phyloP scores from a whole-genome alignment of 345 rosid genomes.

The Arabidopsis suecica region DNA sequence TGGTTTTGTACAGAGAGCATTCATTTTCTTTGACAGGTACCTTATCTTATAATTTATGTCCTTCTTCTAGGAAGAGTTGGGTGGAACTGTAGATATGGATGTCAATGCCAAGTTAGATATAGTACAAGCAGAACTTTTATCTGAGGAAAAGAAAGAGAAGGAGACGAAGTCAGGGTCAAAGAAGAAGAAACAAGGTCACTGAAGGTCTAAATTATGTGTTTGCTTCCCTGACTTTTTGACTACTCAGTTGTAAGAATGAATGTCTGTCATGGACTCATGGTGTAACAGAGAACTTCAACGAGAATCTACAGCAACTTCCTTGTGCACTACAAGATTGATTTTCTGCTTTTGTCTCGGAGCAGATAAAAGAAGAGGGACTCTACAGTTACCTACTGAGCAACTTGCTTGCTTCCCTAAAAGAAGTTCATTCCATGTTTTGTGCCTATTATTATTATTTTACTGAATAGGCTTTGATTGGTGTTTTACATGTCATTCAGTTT shows the following conservation, averaged over 20 bases:
- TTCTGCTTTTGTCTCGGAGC: background rate
- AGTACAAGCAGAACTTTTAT: background rate
- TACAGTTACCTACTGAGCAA: background rate
- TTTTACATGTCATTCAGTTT: background rate
- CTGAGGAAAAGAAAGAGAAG: background rate
- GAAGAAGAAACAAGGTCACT: background rate
- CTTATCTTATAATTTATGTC: background rate
- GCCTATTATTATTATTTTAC: background rate
- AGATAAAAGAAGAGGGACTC: slow-evolving; percentile 1
- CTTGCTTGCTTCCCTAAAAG: slow-evolving; percentile 17
- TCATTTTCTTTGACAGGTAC: background rate
- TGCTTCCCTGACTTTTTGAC: slow-evolving; percentile 10
- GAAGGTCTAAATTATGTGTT: slow-evolving; percentile 17
- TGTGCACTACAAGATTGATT: background rate
- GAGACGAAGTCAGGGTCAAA: background rate
- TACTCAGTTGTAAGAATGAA: slow-evolving; percentile 7
- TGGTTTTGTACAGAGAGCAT: slow-evolving; percentile 8
- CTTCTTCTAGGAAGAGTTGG: slow-evolving; percentile 17
- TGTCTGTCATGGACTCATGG: too few species aligned
- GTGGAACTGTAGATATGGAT: slow-evolving; percentile 5
- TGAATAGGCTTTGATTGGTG: background rate
- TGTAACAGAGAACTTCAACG: background rate
- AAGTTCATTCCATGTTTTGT: slow-evolving; percentile 16
- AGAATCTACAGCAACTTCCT: slow-evolving; percentile 14
- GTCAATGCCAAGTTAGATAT: slow-evolving; percentile 24